Percentiles rank a stretch among this genome's conserved stretches.
Evolutionary conservation across 768 basidiomycete species (phyloP).

Genomic region (Pleurotus sapidus): DNA sequence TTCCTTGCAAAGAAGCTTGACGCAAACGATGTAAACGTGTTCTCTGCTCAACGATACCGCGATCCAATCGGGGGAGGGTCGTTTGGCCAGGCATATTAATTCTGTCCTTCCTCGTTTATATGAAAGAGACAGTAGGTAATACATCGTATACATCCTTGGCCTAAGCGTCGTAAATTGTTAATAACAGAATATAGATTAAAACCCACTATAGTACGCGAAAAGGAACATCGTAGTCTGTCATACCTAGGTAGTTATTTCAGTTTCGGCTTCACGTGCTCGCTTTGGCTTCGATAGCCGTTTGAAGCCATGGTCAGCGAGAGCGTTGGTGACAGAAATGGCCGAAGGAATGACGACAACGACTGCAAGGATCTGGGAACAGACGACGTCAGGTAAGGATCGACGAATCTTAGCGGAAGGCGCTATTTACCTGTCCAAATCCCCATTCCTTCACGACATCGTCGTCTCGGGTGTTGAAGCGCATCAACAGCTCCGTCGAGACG

Average conservation of each 20-base stretch:
- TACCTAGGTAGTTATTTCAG: background rate
- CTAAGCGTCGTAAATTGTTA: background rate
- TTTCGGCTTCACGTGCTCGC: background rate
- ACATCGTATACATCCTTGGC: no score
- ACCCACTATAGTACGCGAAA: no score
- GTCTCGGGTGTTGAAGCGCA: conserved; percentile 24
- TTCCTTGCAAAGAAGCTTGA: no score
- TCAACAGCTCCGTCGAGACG: conserved; percentile 33
- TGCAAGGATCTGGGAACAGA: conserved; percentile 29
- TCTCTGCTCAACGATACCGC: no score
- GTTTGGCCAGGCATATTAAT: no score
- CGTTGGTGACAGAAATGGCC: conserved; percentile 27
- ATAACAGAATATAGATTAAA: background rate
- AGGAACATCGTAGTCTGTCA: background rate
- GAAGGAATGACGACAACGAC: conserved; percentile 39
- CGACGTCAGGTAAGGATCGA: background rate
- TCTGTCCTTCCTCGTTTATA: no score
- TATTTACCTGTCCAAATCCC: conserved; percentile 35
- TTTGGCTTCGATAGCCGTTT: conserved; percentile 24
- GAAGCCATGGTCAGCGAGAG: conserved; percentile 28
- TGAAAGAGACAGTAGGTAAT: no score
- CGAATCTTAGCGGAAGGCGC: background rate
- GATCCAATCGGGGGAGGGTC: no score
- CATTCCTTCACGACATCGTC: conserved; percentile 22
- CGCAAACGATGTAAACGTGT: no score